Evolutionary conservation across 495 filamentous ascomycete genomes (phyloP), one percentile per base, ranked within the genome.

Genomic region (Recurvomyces mirabilis): DNA sequence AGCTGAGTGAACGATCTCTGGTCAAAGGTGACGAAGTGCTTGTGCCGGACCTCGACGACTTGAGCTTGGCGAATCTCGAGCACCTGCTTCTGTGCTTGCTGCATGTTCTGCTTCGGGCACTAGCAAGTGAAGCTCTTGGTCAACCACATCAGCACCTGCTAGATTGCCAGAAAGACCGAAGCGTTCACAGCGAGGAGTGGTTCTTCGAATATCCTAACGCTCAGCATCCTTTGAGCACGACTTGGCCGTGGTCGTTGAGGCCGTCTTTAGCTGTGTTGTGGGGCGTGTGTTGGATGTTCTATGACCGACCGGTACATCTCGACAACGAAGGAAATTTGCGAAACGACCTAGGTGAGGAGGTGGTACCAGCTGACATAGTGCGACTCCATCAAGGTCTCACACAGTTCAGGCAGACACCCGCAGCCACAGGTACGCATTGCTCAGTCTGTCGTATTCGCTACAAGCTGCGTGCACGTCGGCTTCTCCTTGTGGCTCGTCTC

Each of bases 261-360:
- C 69, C 70, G 1, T 60, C 67, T 19, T 57, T 73, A 19, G 61
- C 70, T 28, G 68, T 74, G 19, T 52, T 73, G 40, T 74, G 71
- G 71, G 71, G 71, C 7, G 69, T 73, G 5, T 74, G 71, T 47
- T 74, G 71, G 71, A 72, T 71, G 69, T 72, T 71, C 54, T 67
- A 54, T 43, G 38, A 49, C 36, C 28, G 36, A 28, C 17, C 25
- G 36, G 21, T n/a, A n/a, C n/a, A n/a, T n/a, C 42, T 31, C 22
- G 43, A 51, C 43, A 35, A 1, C 2, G 25, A 39, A 4, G 48
- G 43, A 12, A 51, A 47, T 33, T 23, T 43, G 13, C 30, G 50
- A 6, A 15, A 45, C 41, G 33, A 30, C 1, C 5, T 28, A 15
- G 38, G 45, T 11, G 21, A 21, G 9, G 22, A 33, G 5, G 22